These are phyloP conservation scores for Ophiostoma quercus DNA, from an alignment of 2,329 filamentous ascomycete genomes.

Conservation along the genomic window DNA sequence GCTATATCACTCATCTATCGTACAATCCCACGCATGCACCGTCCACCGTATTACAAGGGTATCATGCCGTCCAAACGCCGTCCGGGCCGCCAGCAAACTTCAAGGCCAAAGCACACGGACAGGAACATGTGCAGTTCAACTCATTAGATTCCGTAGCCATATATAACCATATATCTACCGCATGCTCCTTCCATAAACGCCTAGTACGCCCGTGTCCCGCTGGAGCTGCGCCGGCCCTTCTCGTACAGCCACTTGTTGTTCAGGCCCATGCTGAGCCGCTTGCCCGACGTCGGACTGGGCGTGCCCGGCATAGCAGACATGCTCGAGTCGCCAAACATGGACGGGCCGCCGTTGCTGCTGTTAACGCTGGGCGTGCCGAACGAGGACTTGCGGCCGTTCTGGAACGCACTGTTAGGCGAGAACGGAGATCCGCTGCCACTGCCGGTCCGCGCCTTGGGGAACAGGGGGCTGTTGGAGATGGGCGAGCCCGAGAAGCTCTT, in stretches of 20 bases:
- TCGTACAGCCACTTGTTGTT: slow-evolving; percentile 97
- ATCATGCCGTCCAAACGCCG: slow-evolving; percentile 16
- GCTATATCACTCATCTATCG: slow-evolving; percentile 15
- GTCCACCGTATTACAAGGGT: slow-evolving; percentile 17
- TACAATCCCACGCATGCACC: slow-evolving; percentile 5
- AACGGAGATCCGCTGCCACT: slow-evolving; percentile 21
- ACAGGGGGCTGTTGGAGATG: slow-evolving; percentile 50
- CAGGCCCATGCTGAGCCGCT: slow-evolving; percentile 67
- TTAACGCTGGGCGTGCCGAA: slow-evolving; percentile 52
- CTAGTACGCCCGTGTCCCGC: slow-evolving; percentile 28
- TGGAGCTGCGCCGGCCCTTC: slow-evolving; percentile 58
- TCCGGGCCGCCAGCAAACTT: not conserved
- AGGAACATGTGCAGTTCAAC: not conserved
- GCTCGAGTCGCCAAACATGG: slow-evolving; percentile 46
- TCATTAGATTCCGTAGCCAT: not conserved
- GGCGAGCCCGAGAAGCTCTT: slow-evolving; percentile 40
- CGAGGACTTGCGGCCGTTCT: slow-evolving; percentile 53
- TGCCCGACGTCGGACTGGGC: slow-evolving; percentile 62
- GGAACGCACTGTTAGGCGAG: slow-evolving; percentile 21
- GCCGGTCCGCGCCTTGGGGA: slow-evolving; percentile 54
- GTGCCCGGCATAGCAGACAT: slow-evolving; percentile 46
- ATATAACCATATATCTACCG: not conserved
- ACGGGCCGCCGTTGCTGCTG: slow-evolving; percentile 46
- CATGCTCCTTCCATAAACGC: too few relatives aligned
- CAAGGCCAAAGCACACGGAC: not conserved